A percentile compares a stretch with the other conserved stretches of the same genome.
phyloP scores from a whole-genome alignment of 2,329 filamentous ascomycete genomes.

The Trichoderma sp. region DNA sequence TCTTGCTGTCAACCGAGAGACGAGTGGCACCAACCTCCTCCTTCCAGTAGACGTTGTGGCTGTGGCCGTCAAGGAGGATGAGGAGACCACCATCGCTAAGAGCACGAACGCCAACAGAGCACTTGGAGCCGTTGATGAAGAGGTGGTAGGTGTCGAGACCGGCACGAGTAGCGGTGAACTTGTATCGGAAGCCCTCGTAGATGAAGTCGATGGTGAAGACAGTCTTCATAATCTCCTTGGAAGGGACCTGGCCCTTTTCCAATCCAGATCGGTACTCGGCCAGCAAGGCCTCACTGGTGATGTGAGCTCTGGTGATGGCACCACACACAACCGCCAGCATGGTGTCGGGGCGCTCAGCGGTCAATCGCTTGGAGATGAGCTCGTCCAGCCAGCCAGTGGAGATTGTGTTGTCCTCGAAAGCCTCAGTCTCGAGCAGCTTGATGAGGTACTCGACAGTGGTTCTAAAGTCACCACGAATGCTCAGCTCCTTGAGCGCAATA shows the following conservation, averaged over 20 bases:
- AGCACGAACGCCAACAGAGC: constrained; percentile 86
- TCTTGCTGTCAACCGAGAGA: constrained; percentile 96
- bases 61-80: constrained; percentile 85
- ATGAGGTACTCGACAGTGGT: constrained; percentile 99
- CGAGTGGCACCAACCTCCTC: constrained; percentile 96
- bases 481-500: constrained; percentile 95
- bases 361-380: constrained; percentile 96
- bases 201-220: constrained; percentile 98
- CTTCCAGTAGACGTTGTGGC: constrained; percentile 99
- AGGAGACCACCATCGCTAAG: constrained; percentile 93
- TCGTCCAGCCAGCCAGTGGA: constrained; percentile 98
- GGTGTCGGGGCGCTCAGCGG: constrained; percentile 89
- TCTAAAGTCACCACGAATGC: constrained; percentile 98
- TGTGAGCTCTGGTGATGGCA: constrained; percentile 91
- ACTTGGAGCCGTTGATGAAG: constrained; percentile 98
- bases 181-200: constrained; percentile 94
- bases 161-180: constrained; percentile 94
- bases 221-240: constrained; percentile 95
- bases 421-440: constrained; percentile 96
- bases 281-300: constrained; percentile 88
- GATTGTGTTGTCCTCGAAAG: constrained; percentile 98
- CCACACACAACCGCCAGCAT: constrained; percentile 94
- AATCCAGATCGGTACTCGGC: constrained; percentile 83
- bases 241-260: constrained; percentile 95
- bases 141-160: constrained; percentile 93